These are phyloP conservation scores for Metarhizium anisopliae DNA, from an alignment of 2,329 filamentous ascomycete species.

Conservation along the genomic window DNA sequence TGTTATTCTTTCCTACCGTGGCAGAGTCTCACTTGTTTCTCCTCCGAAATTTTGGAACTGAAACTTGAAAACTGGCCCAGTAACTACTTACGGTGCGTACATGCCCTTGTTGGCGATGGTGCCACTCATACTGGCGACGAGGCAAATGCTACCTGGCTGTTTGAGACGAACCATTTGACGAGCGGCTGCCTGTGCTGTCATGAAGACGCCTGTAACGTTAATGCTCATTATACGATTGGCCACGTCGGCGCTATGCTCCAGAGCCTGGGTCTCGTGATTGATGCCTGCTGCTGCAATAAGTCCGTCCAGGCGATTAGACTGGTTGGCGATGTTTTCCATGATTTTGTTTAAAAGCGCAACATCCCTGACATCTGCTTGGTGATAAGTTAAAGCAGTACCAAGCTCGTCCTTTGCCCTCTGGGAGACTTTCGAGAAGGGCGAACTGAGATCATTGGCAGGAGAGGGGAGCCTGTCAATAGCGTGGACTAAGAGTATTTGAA, in stretches of 20 bases:
- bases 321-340: constrained; percentile 58
- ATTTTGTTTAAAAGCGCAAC: constrained; percentile 57
- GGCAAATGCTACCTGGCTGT: constrained; percentile 50
- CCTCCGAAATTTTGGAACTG: too few relatives aligned
- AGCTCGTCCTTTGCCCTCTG: constrained; percentile 54
- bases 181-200: constrained; percentile 84
- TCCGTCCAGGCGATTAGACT: constrained; percentile 68
- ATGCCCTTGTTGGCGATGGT: constrained; percentile 55
- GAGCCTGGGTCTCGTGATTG: constrained; percentile 40
- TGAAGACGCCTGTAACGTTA: constrained; percentile 77
- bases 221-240: constrained; percentile 72
- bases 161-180: constrained; percentile 58
- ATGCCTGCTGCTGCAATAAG: constrained; percentile 38
- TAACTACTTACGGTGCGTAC: constrained; percentile 5
- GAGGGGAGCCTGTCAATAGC: constrained; percentile 54
- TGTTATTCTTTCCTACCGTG: too few relatives aligned
- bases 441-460: constrained; percentile 31
- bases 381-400: constrained; percentile 62
- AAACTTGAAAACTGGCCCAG: constrained; percentile 16
- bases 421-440: constrained; percentile 57
- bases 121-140: constrained; percentile 65
- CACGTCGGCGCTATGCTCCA: constrained; percentile 71
- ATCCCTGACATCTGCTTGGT: constrained; percentile 72
- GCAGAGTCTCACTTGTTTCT: constrained; percentile 27
- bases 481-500: constrained; percentile 41